Evolutionary conservation across 2,329 filamentous ascomycete species (phyloP).

Genomic region (Fusarium chuoi): DNA sequence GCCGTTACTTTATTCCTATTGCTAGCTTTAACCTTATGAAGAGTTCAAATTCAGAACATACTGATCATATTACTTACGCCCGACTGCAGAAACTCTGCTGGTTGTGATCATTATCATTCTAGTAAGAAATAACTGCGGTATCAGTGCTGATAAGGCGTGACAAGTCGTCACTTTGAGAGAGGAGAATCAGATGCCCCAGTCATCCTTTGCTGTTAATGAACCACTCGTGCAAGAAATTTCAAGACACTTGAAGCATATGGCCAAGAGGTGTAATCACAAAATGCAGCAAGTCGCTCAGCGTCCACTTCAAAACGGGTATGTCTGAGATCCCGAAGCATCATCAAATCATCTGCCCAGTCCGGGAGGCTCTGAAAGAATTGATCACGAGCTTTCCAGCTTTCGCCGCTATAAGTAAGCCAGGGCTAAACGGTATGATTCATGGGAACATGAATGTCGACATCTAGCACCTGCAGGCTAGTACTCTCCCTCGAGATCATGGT

Average conservation of each 20-base stretch:
- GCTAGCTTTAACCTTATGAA: too few species aligned
- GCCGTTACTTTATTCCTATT: neutral
- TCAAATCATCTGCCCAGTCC: neutral
- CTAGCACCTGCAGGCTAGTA: neutral
- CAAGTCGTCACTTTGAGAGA: too few species aligned
- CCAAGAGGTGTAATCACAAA: neutral
- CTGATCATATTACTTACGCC: too few species aligned
- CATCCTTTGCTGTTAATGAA: too few species aligned
- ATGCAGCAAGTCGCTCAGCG: neutral
- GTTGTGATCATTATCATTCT: too few species aligned
- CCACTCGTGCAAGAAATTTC: neutral
- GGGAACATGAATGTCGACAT: neutral
- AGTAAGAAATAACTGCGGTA: too few species aligned
- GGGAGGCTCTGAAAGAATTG: neutral
- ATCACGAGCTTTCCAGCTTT: neutral
- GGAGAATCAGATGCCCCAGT: too few species aligned
- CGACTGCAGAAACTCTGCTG: too few species aligned
- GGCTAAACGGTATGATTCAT: neutral
- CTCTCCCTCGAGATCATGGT: neutral
- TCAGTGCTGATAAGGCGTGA: too few species aligned
- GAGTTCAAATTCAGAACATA: too few species aligned
- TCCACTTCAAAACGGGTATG: neutral
- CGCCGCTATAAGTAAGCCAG: neutral
- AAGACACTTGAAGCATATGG: neutral
- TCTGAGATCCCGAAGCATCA: rapidly evolving